Evolutionary conservation across 768 basidiomycete genomes (phyloP).

Genomic region (Leccinum disarticulatum): DNA sequence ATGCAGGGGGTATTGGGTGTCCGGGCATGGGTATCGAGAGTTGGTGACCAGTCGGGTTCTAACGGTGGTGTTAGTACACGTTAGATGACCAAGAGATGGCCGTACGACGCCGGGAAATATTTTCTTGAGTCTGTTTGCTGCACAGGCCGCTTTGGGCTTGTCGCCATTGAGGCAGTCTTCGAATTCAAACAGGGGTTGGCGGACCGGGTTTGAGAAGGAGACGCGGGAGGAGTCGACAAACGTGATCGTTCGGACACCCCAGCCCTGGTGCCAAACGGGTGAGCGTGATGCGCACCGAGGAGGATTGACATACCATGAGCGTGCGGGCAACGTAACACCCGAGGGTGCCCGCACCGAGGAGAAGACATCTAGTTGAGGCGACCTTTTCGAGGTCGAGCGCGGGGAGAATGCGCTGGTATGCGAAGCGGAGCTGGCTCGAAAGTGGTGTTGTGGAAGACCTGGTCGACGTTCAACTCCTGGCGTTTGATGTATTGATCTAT

Average conservation of each 20-base stretch:
- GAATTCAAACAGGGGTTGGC: constrained; percentile 96
- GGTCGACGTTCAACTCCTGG: no score
- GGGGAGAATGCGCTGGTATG: constrained; percentile 74
- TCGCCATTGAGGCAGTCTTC: constrained; percentile 91
- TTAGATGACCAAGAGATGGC: constrained; percentile 8
- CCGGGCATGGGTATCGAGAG: constrained; percentile 97
- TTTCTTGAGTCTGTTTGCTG: constrained; percentile 79
- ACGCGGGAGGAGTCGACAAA: constrained; percentile 90
- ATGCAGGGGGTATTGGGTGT: constrained; percentile 75
- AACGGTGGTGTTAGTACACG: background rate
- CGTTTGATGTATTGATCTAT: no score
- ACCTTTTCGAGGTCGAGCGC: constrained; percentile 86
- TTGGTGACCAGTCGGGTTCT: constrained; percentile 81
- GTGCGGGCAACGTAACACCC: constrained; percentile 95
- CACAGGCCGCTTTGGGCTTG: constrained; percentile 90
- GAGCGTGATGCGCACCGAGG: background rate
- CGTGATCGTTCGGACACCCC: constrained; percentile 94
- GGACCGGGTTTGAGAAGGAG: constrained; percentile 96
- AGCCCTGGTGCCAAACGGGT: constrained; percentile 56
- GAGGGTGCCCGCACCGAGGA: constrained; percentile 93
- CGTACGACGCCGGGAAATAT: constrained; percentile 92
- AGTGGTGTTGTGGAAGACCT: no score
- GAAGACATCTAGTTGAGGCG: constrained; percentile 71
- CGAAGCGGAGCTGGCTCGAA: no score
- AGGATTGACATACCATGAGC: constrained; percentile 60